Evolutionary conservation across 2,329 filamentous ascomycete genomes (phyloP).

Genomic region (Helminthosporium solani): DNA sequence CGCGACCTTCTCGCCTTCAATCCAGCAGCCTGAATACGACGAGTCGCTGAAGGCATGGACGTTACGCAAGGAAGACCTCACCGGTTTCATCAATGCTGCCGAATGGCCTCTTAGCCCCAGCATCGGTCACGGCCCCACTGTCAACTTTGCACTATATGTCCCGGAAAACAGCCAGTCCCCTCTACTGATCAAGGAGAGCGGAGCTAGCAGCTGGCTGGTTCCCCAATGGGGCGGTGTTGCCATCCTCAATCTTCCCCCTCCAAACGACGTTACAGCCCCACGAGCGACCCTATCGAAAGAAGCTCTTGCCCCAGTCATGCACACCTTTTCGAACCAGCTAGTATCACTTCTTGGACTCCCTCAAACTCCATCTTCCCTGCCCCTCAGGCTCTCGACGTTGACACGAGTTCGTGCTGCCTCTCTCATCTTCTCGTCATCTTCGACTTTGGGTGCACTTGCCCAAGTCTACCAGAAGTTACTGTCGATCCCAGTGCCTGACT

Average conservation of each 20-base stretch:
- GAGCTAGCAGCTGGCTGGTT: conserved; percentile 80
- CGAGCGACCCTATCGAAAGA: conserved; percentile 59
- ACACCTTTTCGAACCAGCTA: conserved; percentile 88
- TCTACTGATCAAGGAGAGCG: conserved; percentile 59
- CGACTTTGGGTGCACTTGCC: conserved; percentile 88
- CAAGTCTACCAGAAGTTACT: conserved; percentile 77
- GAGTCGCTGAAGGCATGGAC: conserved; percentile 60
- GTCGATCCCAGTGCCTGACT: conserved; percentile 86
- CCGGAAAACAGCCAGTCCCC: conserved; percentile 67
- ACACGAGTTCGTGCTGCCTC: conserved; percentile 83
- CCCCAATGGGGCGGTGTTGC: conserved; percentile 89
- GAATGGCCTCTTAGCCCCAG: conserved; percentile 96
- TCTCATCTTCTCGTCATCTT: conserved; percentile 83
- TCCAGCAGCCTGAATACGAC: conserved; percentile 59
- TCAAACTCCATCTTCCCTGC: conserved; percentile 72
- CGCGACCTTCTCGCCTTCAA: conserved; percentile 66
- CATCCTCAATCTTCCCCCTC: conserved; percentile 60
- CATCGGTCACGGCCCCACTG: conserved; percentile 87
- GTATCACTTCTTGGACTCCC: conserved; percentile 85
- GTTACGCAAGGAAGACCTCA: conserved; percentile 81
- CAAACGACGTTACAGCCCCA: conserved; percentile 31
- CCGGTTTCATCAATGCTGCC: conserved; percentile 93
- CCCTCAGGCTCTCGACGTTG: conserved; percentile 80
- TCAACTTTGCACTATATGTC: conserved; percentile 94
- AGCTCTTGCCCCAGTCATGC: conserved; percentile 74